A percentile compares a stretch with the other conserved stretches of the same genome.
Conservation (phyloP, 2,329 filamentous ascomycete genomes). For the Ophiocordyceps polyrhachis-furcata region DNA sequence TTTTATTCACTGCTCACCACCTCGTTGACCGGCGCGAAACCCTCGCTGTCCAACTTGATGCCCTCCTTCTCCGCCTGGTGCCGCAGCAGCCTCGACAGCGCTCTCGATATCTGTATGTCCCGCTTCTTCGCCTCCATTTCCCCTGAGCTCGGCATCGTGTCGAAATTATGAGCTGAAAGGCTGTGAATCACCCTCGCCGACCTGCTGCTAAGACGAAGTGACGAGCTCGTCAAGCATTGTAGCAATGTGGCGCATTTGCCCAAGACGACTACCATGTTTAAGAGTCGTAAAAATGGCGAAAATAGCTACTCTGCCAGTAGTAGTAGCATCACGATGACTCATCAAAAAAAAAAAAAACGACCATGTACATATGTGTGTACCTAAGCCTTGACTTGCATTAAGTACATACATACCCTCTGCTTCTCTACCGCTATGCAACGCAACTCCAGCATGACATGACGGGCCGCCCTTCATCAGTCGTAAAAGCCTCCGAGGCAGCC, state of each 20-base stretch:
- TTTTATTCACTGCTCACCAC: conserved; percentile 27
- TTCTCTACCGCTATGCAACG: not conserved
- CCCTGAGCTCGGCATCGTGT: not conserved
- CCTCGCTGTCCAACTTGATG: conserved; percentile 37
- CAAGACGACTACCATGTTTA: not conserved
- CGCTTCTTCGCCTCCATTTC: conserved; percentile 11
- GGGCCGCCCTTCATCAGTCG: conserved; percentile 2
- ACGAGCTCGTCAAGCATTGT: not conserved
- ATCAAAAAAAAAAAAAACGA: not conserved
- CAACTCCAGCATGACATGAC: not conserved
- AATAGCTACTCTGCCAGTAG: not conserved
- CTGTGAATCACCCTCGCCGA: not conserved
- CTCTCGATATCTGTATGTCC: conserved; percentile 32
- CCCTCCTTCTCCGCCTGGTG: conserved; percentile 39
- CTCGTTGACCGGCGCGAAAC: conserved; percentile 36
- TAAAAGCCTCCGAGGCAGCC: not conserved
- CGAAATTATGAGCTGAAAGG: not conserved
- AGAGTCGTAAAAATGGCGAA: not conserved
- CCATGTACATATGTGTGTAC: too few relatives aligned
- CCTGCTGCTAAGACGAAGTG: not conserved
- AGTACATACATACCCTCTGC: too few relatives aligned
- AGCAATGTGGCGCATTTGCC: not conserved
- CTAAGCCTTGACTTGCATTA: not conserved
- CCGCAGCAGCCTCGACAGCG: conserved; percentile 33
- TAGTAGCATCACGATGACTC: not conserved